These are phyloP conservation scores for Neofusicoccum sp. DNA, from an alignment of 2,329 filamentous ascomycete genomes.

Conservation along the genomic window DNA sequence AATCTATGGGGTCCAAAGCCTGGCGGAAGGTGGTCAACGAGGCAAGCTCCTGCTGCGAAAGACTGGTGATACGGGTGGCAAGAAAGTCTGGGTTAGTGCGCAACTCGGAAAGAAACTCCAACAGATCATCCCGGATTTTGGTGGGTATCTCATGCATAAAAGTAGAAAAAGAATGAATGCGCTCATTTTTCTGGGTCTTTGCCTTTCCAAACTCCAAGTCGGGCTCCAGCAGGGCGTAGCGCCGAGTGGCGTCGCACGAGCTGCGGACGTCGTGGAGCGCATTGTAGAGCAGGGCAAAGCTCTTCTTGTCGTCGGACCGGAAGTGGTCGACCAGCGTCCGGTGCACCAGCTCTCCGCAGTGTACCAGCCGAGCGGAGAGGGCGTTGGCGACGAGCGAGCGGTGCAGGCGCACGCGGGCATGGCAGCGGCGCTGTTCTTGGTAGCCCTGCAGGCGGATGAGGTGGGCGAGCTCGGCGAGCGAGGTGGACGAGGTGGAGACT, in stretches of 20 bases:
- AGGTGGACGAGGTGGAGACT: slow-evolving; percentile 59
- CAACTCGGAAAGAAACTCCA: slow-evolving; percentile 77
- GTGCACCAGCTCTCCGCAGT: slow-evolving; percentile 72
- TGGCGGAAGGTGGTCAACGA: slow-evolving; percentile 76
- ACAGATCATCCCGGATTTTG: slow-evolving; percentile 69
- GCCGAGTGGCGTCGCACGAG: slow-evolving; percentile 70
- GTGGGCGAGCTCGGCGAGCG: slow-evolving; percentile 74
- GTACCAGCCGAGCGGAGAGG: slow-evolving; percentile 69
- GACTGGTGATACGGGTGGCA: slow-evolving; percentile 73
- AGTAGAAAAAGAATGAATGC: slow-evolving; percentile 45
- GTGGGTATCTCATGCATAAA: slow-evolving; percentile 69
- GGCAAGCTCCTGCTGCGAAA: slow-evolving; percentile 74
- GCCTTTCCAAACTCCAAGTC: slow-evolving; percentile 60
- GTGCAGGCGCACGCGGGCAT: slow-evolving; percentile 71
- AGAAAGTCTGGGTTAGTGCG: slow-evolving; percentile 86
- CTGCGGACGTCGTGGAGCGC: slow-evolving; percentile 76
- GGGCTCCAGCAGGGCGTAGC: slow-evolving; percentile 69
- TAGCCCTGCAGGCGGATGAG: slow-evolving; percentile 75
- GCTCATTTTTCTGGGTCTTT: slow-evolving; percentile 41
- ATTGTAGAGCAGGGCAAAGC: slow-evolving; percentile 71
- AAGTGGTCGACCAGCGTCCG: slow-evolving; percentile 76
- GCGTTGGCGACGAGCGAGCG: slow-evolving; percentile 72
- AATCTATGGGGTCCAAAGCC: slow-evolving; percentile 76
- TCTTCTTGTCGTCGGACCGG: slow-evolving; percentile 73
- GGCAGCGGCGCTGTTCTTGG: slow-evolving; percentile 75